Conservation (phyloP, 176 grass and related monocot genomes). For the Carex kokanica region DNA sequence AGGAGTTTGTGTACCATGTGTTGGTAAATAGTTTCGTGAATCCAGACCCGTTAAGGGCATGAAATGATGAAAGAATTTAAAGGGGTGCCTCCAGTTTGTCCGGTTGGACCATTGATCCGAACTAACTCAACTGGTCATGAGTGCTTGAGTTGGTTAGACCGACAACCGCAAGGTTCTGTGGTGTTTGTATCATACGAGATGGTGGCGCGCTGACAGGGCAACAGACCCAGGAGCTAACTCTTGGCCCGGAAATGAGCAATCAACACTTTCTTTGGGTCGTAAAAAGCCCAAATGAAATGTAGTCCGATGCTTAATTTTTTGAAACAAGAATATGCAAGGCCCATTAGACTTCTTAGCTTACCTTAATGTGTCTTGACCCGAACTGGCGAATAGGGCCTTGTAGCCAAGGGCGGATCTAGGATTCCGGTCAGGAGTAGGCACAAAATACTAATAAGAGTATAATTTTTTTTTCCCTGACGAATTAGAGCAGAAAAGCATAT, state of each 20-base stretch:
- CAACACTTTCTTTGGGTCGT: conserved; percentile 66
- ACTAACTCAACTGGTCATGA: not conserved
- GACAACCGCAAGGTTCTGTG: conserved; percentile 38
- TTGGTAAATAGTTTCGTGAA: conserved; percentile 72
- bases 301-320: conserved; percentile 38
- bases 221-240: conserved; percentile 48
- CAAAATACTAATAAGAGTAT: too few species aligned
- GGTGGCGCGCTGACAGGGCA: conserved; percentile 26
- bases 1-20: conserved; percentile 27
- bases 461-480: too few species aligned
- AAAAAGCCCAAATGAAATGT: conserved; percentile 40
- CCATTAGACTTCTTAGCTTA: conserved; percentile 34
- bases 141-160: conserved; percentile 51
- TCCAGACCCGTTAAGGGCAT: conserved; percentile 24
- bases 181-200: conserved; percentile 56
- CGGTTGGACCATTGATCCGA: conserved; percentile 41
- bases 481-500: too few species aligned
- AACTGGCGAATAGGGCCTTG: not conserved
- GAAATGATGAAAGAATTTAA: not conserved
- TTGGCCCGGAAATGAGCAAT: conserved; percentile 44
- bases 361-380: conserved; percentile 30
- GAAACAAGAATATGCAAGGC: conserved; percentile 39
- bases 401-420: not conserved
- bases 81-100: conserved; percentile 23
- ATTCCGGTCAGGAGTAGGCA: too few species aligned